Base-by-base conservation (phyloP, 2,329 filamentous ascomycete genomes). In the Aphanoascus verrucosus region DNA sequence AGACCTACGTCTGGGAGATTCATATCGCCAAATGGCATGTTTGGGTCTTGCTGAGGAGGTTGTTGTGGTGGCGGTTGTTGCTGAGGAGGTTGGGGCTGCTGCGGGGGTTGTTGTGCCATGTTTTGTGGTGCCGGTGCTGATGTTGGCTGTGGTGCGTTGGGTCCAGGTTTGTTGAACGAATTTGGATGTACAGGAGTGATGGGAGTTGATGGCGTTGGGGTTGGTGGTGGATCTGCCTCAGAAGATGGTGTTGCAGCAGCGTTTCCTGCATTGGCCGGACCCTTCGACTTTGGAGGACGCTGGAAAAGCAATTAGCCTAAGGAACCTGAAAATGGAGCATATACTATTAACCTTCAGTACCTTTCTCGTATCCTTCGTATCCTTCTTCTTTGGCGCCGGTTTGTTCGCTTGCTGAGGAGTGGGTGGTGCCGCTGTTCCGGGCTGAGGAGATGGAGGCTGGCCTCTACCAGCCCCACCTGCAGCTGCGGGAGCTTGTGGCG, bases 391-490 rank as follows among this genome's bases (percentile, higher is more conserved):
- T 7, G 76, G 78, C 48, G 74, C 76, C n/a, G 67, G 72, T 62
- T 73, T 84, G 63, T 75, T 77, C n/a, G 69, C 62, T 64, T 81
- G 79, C 56, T 77, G 79, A 1, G 81, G 81, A 5, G 81, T 84
- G 5, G 81, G 80, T 14, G 81, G 80, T 17, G 79, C 78, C 53
- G 71, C 68, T 15, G 62, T 60, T 42, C 63, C 66, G n/a, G 68
- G 68, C 53, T 73, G 67, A 47, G 74, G 73, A 52, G 74, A 75
- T 19, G 67, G 64, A 14, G 70, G 68, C 57, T 70, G 69, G 20
- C 66, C 64, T 32, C 72, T 69, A 48, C 69, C 70, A 55, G 65
- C 62, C 48, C 46, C 50, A 15, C 66, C 70, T 19, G 64, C 63
- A 38, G 64, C 63, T 3, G 72, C 66, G 7, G 72, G 73, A 47